A percentile compares a stretch with the other conserved stretches of the same genome.
Conservation (phyloP, 2,329 filamentous ascomycete species). For the Verticillium alfalfae region DNA sequence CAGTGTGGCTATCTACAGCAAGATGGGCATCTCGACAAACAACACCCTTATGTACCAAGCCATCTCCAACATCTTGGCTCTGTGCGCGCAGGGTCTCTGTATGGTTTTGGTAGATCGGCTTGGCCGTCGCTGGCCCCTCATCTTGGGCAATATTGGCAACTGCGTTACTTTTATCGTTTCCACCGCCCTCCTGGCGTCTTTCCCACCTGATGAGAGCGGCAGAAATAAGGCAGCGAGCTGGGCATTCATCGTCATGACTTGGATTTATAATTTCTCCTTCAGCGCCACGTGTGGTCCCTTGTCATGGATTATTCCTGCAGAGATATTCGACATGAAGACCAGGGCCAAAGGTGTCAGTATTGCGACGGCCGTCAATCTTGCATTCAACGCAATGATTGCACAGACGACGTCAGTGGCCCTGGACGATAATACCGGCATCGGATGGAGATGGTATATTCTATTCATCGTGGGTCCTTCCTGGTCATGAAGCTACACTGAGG, state of each 20-base stretch:
- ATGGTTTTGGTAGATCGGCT: conserved; percentile 64
- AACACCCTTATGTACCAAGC: conserved; percentile 71
- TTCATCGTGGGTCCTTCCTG: conserved; percentile 24
- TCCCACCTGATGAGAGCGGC: conserved; percentile 50
- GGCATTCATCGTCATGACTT: conserved; percentile 70
- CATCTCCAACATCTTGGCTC: conserved; percentile 65
- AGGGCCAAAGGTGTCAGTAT: conserved; percentile 70
- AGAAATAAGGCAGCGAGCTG: conserved; percentile 45
- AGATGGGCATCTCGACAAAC: conserved; percentile 62
- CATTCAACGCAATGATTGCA: conserved; percentile 73
- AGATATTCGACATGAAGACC: conserved; percentile 74
- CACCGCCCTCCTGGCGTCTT: conserved; percentile 43
- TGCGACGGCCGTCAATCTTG: conserved; percentile 67
- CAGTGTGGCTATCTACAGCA: conserved; percentile 58
- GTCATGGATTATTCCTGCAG: conserved; percentile 55
- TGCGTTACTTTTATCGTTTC: conserved; percentile 68
- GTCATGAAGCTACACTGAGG: not conserved
- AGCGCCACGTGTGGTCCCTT: conserved; percentile 65
- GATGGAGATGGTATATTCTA: conserved; percentile 43
- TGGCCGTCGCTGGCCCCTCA: conserved; percentile 68
- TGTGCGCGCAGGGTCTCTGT: conserved; percentile 63
- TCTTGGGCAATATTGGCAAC: conserved; percentile 67
- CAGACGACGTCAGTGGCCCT: conserved; percentile 57
- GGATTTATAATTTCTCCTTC: conserved; percentile 78
- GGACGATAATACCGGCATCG: conserved; percentile 30